Evolutionary conservation across 129 eudicot genomes (phyloP).

Genomic region (Centella asiatica): DNA sequence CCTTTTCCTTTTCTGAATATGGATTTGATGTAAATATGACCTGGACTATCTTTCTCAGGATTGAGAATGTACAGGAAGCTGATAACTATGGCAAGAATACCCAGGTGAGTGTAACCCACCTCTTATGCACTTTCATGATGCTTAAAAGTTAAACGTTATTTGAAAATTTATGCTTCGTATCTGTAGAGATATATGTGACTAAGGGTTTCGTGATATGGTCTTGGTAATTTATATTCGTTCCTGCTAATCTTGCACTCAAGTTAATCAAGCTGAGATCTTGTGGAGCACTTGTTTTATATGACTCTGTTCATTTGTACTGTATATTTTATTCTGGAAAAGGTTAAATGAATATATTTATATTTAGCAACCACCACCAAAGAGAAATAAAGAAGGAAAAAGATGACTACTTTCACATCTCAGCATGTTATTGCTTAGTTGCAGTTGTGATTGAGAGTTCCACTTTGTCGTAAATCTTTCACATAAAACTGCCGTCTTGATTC

Average conservation of each 20-base stretch:
- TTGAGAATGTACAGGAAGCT: constrained; percentile 38
- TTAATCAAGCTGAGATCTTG: neutral
- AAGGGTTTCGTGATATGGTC: neutral
- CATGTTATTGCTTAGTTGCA: neutral
- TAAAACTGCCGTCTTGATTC: neutral
- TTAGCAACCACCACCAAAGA: no score
- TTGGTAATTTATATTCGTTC: neutral
- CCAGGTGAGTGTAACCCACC: constrained; percentile 40
- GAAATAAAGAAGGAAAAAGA: no score
- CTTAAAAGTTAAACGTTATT: no score
- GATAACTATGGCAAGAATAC: constrained; percentile 47
- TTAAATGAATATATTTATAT: neutral
- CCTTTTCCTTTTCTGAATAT: neutral
- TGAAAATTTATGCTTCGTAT: neutral
- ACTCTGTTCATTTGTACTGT: no score
- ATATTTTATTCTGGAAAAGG: neutral
- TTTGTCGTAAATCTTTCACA: neutral
- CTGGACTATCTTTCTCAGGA: constrained; percentile 36
- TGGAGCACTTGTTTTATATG: no score
- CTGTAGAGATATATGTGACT: neutral
- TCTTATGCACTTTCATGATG: neutral
- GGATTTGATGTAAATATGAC: constrained; percentile 4
- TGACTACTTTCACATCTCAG: no score
- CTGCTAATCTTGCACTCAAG: neutral
- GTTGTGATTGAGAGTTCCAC: neutral